phyloP scores from a whole-genome alignment of 2,329 filamentous ascomycete species.

The Pseudogymnoascus sp. region DNA sequence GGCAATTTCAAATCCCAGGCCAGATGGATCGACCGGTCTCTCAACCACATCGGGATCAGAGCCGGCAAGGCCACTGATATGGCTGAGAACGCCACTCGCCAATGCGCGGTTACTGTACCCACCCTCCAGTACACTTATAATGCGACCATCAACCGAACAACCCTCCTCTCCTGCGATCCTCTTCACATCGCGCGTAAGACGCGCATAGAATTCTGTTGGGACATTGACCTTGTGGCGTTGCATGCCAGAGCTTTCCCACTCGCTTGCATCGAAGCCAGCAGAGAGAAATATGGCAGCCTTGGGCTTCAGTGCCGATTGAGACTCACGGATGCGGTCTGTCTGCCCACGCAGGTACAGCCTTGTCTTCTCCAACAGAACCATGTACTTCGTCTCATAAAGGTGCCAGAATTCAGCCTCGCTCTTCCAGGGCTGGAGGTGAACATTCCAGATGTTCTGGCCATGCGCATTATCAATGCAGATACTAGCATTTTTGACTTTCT shows the following conservation, averaged over 20 bases:
- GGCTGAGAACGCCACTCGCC: slow-evolving; percentile 80
- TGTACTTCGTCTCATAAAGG: slow-evolving; percentile 75
- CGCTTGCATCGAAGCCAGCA: slow-evolving; percentile 92
- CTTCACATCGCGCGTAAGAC: slow-evolving; percentile 79
- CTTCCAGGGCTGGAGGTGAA: slow-evolving; percentile 85
- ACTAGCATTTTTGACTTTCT: slow-evolving; percentile 90
- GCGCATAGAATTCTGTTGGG: slow-evolving; percentile 91
- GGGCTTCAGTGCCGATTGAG: slow-evolving; percentile 52
- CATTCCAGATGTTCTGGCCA: slow-evolving; percentile 91
- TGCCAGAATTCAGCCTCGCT: slow-evolving; percentile 79
- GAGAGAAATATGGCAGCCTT: slow-evolving; percentile 90
- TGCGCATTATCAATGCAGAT: slow-evolving; percentile 92
- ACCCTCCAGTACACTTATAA: slow-evolving; percentile 91
- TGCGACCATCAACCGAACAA: slow-evolving; percentile 68
- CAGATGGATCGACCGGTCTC: slow-evolving; percentile 33
- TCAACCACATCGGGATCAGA: slow-evolving; percentile 36
- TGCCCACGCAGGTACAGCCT: slow-evolving; percentile 69
- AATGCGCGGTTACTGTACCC: slow-evolving; percentile 92
- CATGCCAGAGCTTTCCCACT: slow-evolving; percentile 89
- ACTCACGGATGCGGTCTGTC: slow-evolving; percentile 54
- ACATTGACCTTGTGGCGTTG: slow-evolving; percentile 94
- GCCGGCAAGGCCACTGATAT: slow-evolving; percentile 73
- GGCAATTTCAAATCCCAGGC: slow-evolving; percentile 53
- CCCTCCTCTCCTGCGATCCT: slow-evolving; percentile 73
- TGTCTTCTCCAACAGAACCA: slow-evolving; percentile 70